Conservation (phyloP, 176 grass and related monocot genomes). For the Musa schizocarpa region DNA sequence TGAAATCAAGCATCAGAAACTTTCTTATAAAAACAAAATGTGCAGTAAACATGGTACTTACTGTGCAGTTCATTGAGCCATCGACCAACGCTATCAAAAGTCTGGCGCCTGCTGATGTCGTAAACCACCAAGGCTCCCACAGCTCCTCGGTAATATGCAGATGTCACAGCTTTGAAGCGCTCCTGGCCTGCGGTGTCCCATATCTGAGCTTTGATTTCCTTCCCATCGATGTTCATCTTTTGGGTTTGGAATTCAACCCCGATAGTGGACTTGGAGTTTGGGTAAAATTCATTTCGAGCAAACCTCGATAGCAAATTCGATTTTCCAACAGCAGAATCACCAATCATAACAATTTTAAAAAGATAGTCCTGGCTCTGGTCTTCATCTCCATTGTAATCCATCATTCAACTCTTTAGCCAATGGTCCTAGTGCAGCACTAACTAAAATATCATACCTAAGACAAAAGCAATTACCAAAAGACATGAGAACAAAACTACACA, state of each 20-base stretch:
- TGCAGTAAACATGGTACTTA: too few relatives aligned
- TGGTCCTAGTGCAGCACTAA: neutral
- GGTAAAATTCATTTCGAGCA: constrained; percentile 1
- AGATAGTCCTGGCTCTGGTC: neutral
- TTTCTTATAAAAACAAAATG: too few relatives aligned
- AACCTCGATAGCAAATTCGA: neutral
- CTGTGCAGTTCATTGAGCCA: too few relatives aligned
- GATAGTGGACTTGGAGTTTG: neutral
- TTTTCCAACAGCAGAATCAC: neutral
- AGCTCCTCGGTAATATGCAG: neutral
- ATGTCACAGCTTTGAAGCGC: neutral
- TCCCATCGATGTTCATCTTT: neutral
- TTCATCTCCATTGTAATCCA: neutral
- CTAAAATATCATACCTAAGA: neutral
- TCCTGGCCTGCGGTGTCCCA: neutral
- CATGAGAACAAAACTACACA: neutral
- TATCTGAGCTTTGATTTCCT: neutral
- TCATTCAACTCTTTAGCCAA: neutral
- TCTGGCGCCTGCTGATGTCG: neutral
- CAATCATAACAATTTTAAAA: neutral
- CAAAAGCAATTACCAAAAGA: neutral
- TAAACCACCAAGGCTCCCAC: neutral
- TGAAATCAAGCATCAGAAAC: too few relatives aligned
- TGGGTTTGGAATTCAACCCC: neutral
- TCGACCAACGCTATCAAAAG: too few relatives aligned